Conservation (phyloP, 441 rosid genomes). For the Populus hybrid region DNA sequence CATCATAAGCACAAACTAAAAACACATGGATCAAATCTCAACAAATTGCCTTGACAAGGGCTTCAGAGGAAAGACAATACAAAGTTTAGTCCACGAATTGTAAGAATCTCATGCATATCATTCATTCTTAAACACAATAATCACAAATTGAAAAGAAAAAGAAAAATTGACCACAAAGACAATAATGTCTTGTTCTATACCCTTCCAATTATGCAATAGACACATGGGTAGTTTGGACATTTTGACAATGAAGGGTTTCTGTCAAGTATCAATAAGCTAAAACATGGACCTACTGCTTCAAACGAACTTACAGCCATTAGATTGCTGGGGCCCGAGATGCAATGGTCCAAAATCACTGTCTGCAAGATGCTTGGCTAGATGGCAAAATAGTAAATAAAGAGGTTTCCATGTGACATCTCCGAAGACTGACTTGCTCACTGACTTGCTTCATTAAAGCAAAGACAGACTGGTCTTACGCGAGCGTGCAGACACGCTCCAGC, state of each 20-base stretch:
- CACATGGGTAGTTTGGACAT: background rate
- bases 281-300: background rate
- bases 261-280: background rate
- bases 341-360: background rate
- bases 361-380: background rate
- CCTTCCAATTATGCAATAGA: background rate
- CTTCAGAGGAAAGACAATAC: no score
- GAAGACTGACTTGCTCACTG: constrained; percentile 22
- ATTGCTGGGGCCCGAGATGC: background rate
- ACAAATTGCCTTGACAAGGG: no score
- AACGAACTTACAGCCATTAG: background rate
- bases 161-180: background rate
- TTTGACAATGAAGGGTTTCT: background rate
- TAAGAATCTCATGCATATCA: no score
- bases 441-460: constrained; percentile 21
- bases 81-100: no score
- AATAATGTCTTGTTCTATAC: background rate
- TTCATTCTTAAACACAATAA: background rate
- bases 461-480: constrained; percentile 16
- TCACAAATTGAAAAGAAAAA: no score
- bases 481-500: constrained; percentile 9
- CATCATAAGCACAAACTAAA: no score
- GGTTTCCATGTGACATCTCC: constrained; percentile 26
- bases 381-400: constrained; percentile 20
- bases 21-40: no score